Evolutionary conservation across 2,329 filamentous ascomycete genomes (phyloP).

Genomic region (Reticulascus tulasneorum): DNA sequence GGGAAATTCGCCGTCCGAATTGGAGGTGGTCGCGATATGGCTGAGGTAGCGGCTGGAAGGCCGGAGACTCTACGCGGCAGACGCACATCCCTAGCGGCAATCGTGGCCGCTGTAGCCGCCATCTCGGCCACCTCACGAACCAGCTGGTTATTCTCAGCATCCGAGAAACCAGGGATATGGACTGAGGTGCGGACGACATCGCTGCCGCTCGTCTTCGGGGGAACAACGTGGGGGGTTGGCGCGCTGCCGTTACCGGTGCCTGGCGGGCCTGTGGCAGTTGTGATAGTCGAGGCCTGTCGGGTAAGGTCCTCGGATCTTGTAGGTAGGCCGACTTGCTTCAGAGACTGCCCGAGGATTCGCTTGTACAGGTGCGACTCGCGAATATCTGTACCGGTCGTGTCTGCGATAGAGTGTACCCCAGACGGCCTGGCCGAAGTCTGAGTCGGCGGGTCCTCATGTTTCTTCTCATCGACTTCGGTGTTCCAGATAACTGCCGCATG

Average conservation of each 20-base stretch:
- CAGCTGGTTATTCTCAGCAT: slow-evolving; percentile 76
- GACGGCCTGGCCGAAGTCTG: slow-evolving; percentile 28
- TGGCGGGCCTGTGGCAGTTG: slow-evolving; percentile 24
- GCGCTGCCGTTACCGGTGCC: slow-evolving; percentile 39
- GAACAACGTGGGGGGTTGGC: slow-evolving; percentile 68
- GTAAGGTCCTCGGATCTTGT: slow-evolving; percentile 45
- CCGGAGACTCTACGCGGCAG: slow-evolving; percentile 34
- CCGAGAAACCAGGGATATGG: slow-evolving; percentile 67
- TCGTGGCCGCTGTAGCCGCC: slow-evolving; percentile 82
- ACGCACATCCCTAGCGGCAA: slow-evolving; percentile 74
- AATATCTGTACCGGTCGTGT: slow-evolving; percentile 62
- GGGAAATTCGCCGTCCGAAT: slow-evolving; percentile 32
- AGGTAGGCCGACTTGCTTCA: slow-evolving; percentile 74
- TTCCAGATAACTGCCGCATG: slow-evolving; percentile 98
- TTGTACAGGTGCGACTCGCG: slow-evolving; percentile 89
- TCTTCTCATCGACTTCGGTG: slow-evolving; percentile 75
- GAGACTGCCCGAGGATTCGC: slow-evolving; percentile 83
- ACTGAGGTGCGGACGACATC: slow-evolving; percentile 38
- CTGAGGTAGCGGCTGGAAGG: slow-evolving; percentile 21
- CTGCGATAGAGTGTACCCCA: slow-evolving; percentile 33
- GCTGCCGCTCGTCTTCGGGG: slow-evolving; percentile 56
- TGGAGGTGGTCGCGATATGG: slow-evolving; percentile 40
- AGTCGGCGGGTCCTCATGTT: slow-evolving; percentile 47
- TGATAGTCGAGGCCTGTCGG: slow-evolving; percentile 33
- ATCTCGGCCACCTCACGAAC: slow-evolving; percentile 89